Evolutionary conservation across 2,329 filamentous ascomycete species (phyloP).

Genomic region (Talaromyces atroroseus): DNA sequence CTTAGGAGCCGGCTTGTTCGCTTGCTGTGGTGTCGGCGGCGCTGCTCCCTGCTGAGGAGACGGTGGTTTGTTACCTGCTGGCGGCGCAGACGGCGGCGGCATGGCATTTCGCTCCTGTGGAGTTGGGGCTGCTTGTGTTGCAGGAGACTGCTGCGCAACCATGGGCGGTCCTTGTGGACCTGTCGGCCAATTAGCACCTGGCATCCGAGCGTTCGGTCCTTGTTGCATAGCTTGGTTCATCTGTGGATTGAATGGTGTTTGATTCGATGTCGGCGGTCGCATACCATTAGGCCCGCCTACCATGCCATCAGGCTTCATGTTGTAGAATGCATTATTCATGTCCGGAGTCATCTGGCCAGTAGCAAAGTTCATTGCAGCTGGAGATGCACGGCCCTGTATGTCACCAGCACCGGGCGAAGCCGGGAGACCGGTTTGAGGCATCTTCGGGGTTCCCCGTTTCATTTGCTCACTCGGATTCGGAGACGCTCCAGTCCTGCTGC

Average conservation of each 20-base stretch:
- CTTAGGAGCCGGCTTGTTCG: constrained; percentile 54
- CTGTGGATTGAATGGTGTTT: constrained; percentile 38
- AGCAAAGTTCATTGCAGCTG: constrained; percentile 54
- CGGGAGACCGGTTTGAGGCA: constrained; percentile 52
- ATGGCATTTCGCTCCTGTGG: constrained; percentile 53
- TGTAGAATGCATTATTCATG: constrained; percentile 40
- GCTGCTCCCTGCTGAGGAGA: constrained; percentile 46
- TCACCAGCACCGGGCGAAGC: constrained; percentile 54
- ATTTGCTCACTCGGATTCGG: constrained; percentile 59
- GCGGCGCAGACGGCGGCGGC: constrained; percentile 46
- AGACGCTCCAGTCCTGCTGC: constrained; percentile 53
- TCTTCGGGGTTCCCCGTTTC: constrained; percentile 58
- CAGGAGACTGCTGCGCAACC: constrained; percentile 43
- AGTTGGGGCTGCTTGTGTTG: constrained; percentile 46
- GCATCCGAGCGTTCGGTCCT: constrained; percentile 31
- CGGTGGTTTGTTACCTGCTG: constrained; percentile 33
- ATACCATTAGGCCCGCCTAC: constrained; percentile 42
- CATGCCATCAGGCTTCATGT: constrained; percentile 41
- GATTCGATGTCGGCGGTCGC: constrained; percentile 53
- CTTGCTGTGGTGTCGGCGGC: constrained; percentile 57
- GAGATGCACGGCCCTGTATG: constrained; percentile 57
- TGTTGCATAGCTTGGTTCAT: constrained; percentile 15
- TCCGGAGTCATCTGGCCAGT: constrained; percentile 48
- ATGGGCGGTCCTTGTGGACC: constrained; percentile 39
- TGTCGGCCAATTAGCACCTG: constrained; percentile 37